Evolutionary conservation across 805 yeast species (phyloP), one percentile per base, ranked within the genome.

Genomic region (Lachancea thermotolerans): DNA sequence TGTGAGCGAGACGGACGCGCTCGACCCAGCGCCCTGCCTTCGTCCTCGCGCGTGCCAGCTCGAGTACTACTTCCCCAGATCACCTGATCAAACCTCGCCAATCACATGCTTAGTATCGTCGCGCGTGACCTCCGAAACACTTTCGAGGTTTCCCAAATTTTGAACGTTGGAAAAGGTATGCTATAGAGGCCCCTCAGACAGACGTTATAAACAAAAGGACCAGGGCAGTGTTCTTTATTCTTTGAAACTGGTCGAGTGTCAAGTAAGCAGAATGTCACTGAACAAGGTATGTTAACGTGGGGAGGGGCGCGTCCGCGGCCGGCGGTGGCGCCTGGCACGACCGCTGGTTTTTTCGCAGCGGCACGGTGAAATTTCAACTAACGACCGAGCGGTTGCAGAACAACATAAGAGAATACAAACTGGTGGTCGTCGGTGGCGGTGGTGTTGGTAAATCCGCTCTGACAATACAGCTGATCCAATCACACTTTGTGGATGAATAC

Each of bases 391-490:
- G 14, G 14, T 2, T 18, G 16, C 33, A 48, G 48, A 44, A 42
- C 30, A 48, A 44, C 38, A 72, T 78, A 46, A 76, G 84, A 65
- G 96, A 90, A 66, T 91, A 82, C 65, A 89, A 95, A 63, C 69
- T 93, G 48, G 99, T 93, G 4, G 97, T 91, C 37, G 96, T 91
- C 46, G 99, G 98, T 46, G 97, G 97, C 34, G 98, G 98, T 62
- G 97, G 96, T 68, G 99, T 93, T 45, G 99, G 99, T 69, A 93
- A 93, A 66, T 84, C 95, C 18, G 98, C 99, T 5, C 71, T 93
- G 51, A 93, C 99, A 25, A 93, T 93, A 53, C 95, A 93, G 66
- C 75, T 93, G 59, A 89, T 93, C 45, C 98, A 91, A 65, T 79
- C 89, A 31, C 96, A 90, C 59, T 93, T 93, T 61, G 95, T 91